Base-by-base conservation (phyloP, 306 rosid genomes). In the Begonia masoniana region DNA sequence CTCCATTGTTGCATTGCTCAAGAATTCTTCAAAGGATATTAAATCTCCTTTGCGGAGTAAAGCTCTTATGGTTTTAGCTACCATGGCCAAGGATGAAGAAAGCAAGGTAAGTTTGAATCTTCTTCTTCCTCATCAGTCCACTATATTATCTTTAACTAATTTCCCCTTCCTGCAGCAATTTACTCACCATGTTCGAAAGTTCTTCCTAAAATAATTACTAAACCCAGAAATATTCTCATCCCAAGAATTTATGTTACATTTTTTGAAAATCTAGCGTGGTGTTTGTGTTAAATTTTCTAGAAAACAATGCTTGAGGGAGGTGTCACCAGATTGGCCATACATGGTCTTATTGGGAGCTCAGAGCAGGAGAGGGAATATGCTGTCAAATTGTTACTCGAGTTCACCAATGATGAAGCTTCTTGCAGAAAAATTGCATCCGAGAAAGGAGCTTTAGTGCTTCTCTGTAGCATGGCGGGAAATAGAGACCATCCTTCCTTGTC, bases 331-430 rank as follows among this genome's bases (percentile, higher is more conserved):
- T 59, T 81, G 77, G 81, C 81, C 11, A 72, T 81, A 68, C 78
- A 63, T 61, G 64, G 88, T 77, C 88, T 77, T 60, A 77, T 57
- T 46, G 81, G 83, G 67, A 77, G 68, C 64, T 69, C 79, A 21
- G 80, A 77, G 72, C 71, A 71, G 56, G 83, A 80, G 72, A 70
- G 72, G 74, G 87, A 80, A 66, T 39, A 55, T 58, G 83, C 81
- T 62, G 72, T 71, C 52, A 77, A 74, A 57, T 57, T 80, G 50
- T 68, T 80, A 55, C 83, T 65, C 15, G 81, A 80, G 61, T 76
- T 81, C 58, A 68, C 68, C 47, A 51, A 52, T 14, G 81, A 81
- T 15, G 78, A 81, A 60, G 76, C 72, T 54, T 74, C 69, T 63
- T 68, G 84, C 80, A 61, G 26, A 47, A 65, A 61, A 65, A 70